Evolutionary conservation across 2,329 filamentous ascomycete genomes (phyloP), one percentile per base, ranked within the genome.

Genomic region (Zasmidium cellare): DNA sequence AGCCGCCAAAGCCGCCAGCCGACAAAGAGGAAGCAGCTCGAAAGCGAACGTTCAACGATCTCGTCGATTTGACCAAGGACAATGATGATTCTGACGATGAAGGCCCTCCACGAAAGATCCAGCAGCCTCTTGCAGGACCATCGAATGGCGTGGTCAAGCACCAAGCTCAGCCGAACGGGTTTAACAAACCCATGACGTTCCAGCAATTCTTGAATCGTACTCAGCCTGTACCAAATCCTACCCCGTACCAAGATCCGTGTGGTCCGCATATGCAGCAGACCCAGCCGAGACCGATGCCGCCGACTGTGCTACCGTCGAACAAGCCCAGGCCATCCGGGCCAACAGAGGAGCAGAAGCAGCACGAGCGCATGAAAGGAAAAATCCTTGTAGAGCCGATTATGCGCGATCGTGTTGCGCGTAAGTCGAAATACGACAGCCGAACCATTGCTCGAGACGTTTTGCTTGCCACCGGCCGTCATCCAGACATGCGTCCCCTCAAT

Each of bases 361-460:
- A 61, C 18, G 66, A 69, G 48, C 65, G 70, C 9, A 64, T 69
- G 41, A 76, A 49, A 67, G 69, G 65, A 52, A 68, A 60, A 57
- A 71, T 69, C 64, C 61, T 76, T 2, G 77, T 81, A 3, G 74
- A 80, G 60, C 74, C 75, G 0, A 66, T 86, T 16, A 75, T 79
- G 61, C 74, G 72, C 50, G 77, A 76, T 52, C 77, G 78, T 38
- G 79, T 79, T 9, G 70, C 77, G 3, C 73, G 77, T 23, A 81
- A 81, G 59, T 77, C 77, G 5, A 77, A 72, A 16, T 89, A 89
- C 66, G 79, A 88, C 65, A 78, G 82, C 1, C 77, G 79, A 46
- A 88, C 84, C 0, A 86, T 89, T 59, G 86, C 85, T 3, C 75
- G 84, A 51, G 85, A 88, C 67, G 78, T 89, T 6, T 74, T 89